Evolutionary conservation across 75 land plant species (phyloP).

Genomic region (Cunninghamia lanceolata): DNA sequence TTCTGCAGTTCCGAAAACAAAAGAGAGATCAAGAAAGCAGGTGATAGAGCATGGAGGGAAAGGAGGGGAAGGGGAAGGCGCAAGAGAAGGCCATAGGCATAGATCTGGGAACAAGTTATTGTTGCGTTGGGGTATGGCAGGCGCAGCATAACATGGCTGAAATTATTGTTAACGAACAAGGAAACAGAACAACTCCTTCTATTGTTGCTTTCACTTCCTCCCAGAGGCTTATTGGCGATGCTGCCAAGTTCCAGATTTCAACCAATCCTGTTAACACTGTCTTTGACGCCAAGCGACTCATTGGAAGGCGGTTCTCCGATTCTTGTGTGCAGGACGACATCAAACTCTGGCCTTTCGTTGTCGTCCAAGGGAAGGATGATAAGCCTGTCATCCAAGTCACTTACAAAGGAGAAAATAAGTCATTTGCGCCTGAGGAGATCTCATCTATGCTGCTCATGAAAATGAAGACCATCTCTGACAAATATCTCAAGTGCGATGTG

Average conservation of each 20-base stretch:
- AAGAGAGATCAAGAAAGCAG: too few relatives aligned
- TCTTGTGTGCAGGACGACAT: constrained; percentile 17
- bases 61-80: too few relatives aligned
- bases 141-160: neutral
- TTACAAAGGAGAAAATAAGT: constrained; percentile 12
- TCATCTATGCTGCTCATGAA: constrained; percentile 20
- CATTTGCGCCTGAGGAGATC: constrained; percentile 23
- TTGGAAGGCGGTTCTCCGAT: constrained; percentile 18
- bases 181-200: neutral
- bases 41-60: too few relatives aligned
- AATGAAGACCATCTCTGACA: constrained; percentile 22
- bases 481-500: constrained; percentile 9
- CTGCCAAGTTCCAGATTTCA: constrained; percentile 7
- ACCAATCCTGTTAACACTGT: neutral
- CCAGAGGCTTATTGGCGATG: constrained; percentile 5
- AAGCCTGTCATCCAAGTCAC: constrained; percentile 18
- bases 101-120: neutral
- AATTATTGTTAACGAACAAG: neutral
- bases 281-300: constrained; percentile 14
- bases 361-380: constrained; percentile 9
- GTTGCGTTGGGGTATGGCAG: neutral
- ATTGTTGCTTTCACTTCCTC: neutral
- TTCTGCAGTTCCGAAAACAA: too few relatives aligned
- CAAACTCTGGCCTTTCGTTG: constrained; percentile 18
- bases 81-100: neutral